These are phyloP conservation scores for Climacium dendroides DNA, from an alignment of 225 moss, liverwort and hornwort species.

Conservation along the genomic window DNA sequence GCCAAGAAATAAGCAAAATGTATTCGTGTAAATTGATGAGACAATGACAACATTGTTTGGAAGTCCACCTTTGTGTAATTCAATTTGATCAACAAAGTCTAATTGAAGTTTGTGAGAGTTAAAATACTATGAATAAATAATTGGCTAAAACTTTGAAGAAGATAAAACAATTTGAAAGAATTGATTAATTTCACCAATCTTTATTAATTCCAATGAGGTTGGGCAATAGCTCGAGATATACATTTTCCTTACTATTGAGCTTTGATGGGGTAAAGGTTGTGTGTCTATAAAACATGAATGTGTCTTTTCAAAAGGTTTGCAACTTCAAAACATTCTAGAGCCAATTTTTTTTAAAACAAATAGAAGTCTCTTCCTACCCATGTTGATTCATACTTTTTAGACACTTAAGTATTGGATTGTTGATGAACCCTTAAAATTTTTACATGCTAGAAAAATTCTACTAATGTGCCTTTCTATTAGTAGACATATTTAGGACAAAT, in stretches of 20 bases:
- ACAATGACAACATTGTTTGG: fast-evolving
- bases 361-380: too few species aligned
- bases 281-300: background rate
- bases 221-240: background rate
- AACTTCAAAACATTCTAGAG: background rate
- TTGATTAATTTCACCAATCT: background rate
- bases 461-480: background rate
- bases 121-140: background rate
- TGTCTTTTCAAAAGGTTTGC: background rate
- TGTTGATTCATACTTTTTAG: background rate
- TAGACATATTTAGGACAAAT: background rate
- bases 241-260: background rate
- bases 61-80: background rate
- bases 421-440: background rate
- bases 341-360: background rate
- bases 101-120: background rate
- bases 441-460: background rate
- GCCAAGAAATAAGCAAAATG: background rate
- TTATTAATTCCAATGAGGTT: background rate
- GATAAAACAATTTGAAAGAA: background rate
- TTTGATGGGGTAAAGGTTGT: background rate
- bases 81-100: background rate
- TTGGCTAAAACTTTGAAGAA: background rate
- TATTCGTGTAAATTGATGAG: background rate
- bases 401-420: background rate